Percentiles rank a stretch among this genome's conserved stretches.
These are phyloP conservation scores for Boechera retrofracta DNA, from an alignment of 345 rosid genomes.

Conservation along the genomic window DNA sequence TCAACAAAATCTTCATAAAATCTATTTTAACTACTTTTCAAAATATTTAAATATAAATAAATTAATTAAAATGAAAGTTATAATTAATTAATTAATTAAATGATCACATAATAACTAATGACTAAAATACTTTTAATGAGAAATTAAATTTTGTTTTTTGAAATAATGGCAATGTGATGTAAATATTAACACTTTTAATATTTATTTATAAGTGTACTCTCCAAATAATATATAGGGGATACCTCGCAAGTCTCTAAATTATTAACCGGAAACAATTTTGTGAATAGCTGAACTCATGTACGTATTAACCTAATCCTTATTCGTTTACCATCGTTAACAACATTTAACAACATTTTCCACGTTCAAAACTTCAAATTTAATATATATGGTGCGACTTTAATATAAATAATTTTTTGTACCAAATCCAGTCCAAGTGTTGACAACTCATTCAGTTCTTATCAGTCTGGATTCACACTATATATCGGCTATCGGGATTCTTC, in stretches of 20 bases:
- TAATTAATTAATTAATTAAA: too few species aligned
- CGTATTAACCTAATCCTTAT: neutral
- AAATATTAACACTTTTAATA: too few species aligned
- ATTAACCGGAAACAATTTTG: neutral
- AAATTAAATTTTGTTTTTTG: too few species aligned
- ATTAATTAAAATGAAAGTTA: too few species aligned
- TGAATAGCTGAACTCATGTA: neutral
- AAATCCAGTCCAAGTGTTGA: conserved; percentile 7
- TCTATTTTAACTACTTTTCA: too few species aligned
- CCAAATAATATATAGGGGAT: too few species aligned
- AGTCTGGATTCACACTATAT: conserved; percentile 16
- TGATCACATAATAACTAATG: too few species aligned
- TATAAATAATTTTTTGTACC: neutral
- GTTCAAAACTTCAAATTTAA: conserved; percentile 7
- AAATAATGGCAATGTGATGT: too few species aligned
- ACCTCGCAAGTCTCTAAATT: neutral
- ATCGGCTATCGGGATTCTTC: neutral
- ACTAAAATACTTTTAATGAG: too few species aligned
- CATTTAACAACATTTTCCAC: conserved; percentile 21
- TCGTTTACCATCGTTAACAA: conserved; percentile 3
- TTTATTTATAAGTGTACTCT: too few species aligned
- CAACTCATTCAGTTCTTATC: conserved; percentile 20
- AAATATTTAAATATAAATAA: too few species aligned
- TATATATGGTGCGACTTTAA: conserved; percentile 6
- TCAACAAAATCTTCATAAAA: too few species aligned